Conservation (phyloP, 768 basidiomycete genomes). For the Kwoniella botswanensis region DNA sequence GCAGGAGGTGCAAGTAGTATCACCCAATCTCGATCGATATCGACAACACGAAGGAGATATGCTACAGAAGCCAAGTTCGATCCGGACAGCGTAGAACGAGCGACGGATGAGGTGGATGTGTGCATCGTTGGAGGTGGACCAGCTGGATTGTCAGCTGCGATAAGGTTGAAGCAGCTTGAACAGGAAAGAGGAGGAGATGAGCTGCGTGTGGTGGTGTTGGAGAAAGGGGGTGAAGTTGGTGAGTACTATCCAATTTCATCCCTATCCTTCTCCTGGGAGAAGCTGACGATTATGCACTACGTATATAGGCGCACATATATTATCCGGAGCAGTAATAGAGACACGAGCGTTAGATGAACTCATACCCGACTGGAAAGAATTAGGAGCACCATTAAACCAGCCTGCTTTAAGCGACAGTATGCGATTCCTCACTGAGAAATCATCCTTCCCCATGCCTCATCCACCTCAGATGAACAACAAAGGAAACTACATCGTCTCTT, state of each 20-base stretch:
- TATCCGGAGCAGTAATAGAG: constrained; percentile 95
- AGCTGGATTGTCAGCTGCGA: constrained; percentile 93
- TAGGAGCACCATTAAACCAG: constrained; percentile 78
- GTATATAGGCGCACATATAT: constrained; percentile 79
- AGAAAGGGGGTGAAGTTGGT: constrained; percentile 95
- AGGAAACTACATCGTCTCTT: constrained; percentile 89
- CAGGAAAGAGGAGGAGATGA: constrained; percentile 73
- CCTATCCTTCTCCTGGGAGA: neutral
- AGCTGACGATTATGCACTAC: too few species aligned
- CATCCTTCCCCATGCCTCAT: constrained; percentile 82
- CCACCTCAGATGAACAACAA: constrained; percentile 96
- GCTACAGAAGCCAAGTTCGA: constrained; percentile 59
- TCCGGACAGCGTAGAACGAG: constrained; percentile 72
- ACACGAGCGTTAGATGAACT: constrained; percentile 88
- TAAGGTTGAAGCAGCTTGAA: constrained; percentile 91
- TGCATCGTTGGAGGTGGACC: constrained; percentile 97
- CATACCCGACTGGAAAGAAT: constrained; percentile 78
- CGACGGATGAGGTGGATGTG: constrained; percentile 91
- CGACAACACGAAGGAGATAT: constrained; percentile 25
- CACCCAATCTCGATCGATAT: constrained; percentile 9
- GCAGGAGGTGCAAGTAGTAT: neutral
- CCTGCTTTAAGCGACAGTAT: constrained; percentile 78
- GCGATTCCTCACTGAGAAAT: constrained; percentile 77
- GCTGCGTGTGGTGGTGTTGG: constrained; percentile 87
- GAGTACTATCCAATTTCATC: constrained; percentile 52